Conservation (phyloP, 768 basidiomycete genomes). For the Rhodotorula taiwanensis region DNA sequence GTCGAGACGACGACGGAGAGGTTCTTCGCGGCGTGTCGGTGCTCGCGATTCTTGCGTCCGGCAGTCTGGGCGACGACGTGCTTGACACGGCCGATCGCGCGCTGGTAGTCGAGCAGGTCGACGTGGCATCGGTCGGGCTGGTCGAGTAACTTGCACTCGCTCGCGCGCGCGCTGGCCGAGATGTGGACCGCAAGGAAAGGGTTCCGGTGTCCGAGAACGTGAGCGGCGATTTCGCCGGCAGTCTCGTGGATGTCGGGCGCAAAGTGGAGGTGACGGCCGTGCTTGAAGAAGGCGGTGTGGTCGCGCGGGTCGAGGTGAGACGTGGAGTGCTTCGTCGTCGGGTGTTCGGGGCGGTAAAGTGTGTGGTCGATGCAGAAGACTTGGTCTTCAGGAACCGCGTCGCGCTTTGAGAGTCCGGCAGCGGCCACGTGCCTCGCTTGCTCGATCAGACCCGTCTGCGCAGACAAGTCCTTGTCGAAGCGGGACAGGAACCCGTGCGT, state of each 20-base stretch:
- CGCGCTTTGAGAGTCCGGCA: background rate
- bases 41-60: conserved; percentile 28
- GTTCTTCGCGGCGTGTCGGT: conserved; percentile 23
- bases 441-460: conserved; percentile 28
- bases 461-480: conserved; percentile 29
- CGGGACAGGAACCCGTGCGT: conserved; percentile 25
- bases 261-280: conserved; percentile 31
- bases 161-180: conserved; percentile 10
- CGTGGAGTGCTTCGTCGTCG: conserved; percentile 22
- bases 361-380: conserved; percentile 35
- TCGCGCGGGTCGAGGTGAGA: conserved; percentile 37
- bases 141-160: conserved; percentile 28
- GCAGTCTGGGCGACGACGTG: conserved; percentile 19
- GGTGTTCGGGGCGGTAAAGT: conserved; percentile 31
- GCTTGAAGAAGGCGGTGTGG: conserved; percentile 33
- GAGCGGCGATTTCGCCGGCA: conserved; percentile 24
- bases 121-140: conserved; percentile 19
- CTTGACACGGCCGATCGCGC: conserved; percentile 25
- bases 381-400: conserved; percentile 27
- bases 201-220: conserved; percentile 23
- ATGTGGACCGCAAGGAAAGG: conserved; percentile 35
- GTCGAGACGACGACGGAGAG: conserved; percentile 33
- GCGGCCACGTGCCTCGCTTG: conserved; percentile 30
- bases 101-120: conserved; percentile 15
- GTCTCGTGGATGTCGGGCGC: conserved; percentile 25